Conservation (phyloP, 768 basidiomycete species). For the Pisolithus sp. region DNA sequence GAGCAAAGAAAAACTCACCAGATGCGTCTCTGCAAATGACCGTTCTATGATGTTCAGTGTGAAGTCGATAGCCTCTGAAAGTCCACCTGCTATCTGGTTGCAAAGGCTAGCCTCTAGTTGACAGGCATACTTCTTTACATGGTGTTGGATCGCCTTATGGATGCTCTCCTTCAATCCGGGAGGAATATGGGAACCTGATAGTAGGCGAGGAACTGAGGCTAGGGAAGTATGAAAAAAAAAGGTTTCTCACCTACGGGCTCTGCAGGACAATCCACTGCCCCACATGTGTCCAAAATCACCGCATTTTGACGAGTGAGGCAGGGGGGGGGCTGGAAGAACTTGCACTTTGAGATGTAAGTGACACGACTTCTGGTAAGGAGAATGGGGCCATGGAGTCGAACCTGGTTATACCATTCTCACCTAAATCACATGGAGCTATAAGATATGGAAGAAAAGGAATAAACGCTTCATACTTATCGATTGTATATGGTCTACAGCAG, state of each 20-base stretch:
- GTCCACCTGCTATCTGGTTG: not conserved
- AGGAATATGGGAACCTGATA: not conserved
- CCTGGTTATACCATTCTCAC: not conserved
- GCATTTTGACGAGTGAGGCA: not conserved
- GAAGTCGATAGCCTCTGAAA: not conserved
- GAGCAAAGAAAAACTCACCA: too few species aligned
- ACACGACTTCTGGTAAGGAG: too few species aligned
- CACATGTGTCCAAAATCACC: not conserved
- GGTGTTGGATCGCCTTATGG: not conserved
- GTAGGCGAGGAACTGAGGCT: not conserved
- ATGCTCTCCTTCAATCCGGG: not conserved
- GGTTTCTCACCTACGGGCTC: not conserved
- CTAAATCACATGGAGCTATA: not conserved
- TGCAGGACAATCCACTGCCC: not conserved
- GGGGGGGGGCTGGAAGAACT: not conserved
- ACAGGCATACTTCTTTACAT: not conserved
- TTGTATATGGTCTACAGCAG: not conserved
- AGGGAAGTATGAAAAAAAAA: not conserved
- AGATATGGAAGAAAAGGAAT: not conserved
- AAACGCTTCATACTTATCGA: not conserved
- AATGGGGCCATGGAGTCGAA: not conserved
- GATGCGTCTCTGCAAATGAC: not conserved
- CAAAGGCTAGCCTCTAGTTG: not conserved
- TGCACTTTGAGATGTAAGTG: too few species aligned
- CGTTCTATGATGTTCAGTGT: not conserved